These are phyloP conservation scores for Hansfordia pulvinata DNA, from an alignment of 2,329 filamentous ascomycete species.

Conservation along the genomic window DNA sequence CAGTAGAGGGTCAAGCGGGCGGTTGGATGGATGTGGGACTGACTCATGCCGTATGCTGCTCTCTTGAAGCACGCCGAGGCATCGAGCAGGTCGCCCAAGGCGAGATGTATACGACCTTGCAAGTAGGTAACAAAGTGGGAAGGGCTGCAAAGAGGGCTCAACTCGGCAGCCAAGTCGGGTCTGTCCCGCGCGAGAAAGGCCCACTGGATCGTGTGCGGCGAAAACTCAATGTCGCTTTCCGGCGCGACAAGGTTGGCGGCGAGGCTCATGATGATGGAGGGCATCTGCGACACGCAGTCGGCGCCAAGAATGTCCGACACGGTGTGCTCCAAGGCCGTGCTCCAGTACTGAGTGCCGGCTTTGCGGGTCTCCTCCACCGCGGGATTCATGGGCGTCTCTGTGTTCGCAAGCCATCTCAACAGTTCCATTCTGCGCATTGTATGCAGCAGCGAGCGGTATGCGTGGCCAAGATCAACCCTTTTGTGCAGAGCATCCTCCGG, in stretches of 20 bases:
- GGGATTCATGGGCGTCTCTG: constrained; percentile 38
- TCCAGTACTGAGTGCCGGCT: too few relatives aligned
- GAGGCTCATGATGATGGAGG: constrained; percentile 52
- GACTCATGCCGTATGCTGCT: constrained; percentile 72
- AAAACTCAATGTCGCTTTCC: constrained; percentile 53
- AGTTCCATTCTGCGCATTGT: constrained; percentile 63
- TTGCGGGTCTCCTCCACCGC: too few relatives aligned
- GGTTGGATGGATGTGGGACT: constrained; percentile 18
- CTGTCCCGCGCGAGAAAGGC: constrained; percentile 44
- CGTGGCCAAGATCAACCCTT: constrained; percentile 49
- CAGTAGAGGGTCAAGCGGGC: background rate
- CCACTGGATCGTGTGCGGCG: constrained; percentile 46
- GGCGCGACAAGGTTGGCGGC: constrained; percentile 51
- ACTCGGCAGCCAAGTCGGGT: constrained; percentile 44
- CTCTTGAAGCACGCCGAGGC: constrained; percentile 70
- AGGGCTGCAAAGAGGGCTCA: constrained; percentile 39
- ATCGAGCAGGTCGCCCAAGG: constrained; percentile 56
- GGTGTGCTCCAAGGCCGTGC: constrained; percentile 46
- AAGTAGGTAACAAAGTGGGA: constrained; percentile 64
- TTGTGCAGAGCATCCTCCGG: constrained; percentile 51
- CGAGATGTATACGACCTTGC: constrained; percentile 66
- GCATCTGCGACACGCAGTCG: constrained; percentile 32
- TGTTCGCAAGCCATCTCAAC: constrained; percentile 53
- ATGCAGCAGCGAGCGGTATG: constrained; percentile 58
- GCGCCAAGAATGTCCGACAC: constrained; percentile 51